Evolutionary conservation across 1,284 basidiomycete genomes (phyloP).

Genomic region (Malassezia brasiliensis): DNA sequence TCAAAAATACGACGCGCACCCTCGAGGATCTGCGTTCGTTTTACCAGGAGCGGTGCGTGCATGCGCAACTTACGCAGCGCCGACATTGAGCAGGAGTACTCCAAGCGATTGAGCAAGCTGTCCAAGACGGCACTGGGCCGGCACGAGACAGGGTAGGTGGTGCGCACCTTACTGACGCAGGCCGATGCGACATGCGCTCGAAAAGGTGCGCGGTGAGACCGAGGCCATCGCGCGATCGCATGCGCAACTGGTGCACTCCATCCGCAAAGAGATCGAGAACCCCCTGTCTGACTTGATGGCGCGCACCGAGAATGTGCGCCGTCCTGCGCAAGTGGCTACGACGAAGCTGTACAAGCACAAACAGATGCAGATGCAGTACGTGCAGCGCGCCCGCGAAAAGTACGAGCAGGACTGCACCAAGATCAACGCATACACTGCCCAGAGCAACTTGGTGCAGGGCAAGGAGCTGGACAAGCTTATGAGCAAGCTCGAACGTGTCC

Average conservation of each 20-base stretch:
- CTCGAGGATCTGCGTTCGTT: conserved; percentile 75
- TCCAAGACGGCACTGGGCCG: conserved; percentile 67
- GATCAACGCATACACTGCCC: conserved; percentile 91
- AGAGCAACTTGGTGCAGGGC: conserved; percentile 83
- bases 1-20: conserved; percentile 73
- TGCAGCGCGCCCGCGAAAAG: conserved; percentile 66
- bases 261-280: conserved; percentile 67
- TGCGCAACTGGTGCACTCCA: conserved; percentile 61
- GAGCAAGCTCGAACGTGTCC: conserved; percentile 74
- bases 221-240: conserved; percentile 69
- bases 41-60: conserved; percentile 66
- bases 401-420: conserved; percentile 88
- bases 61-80: conserved; percentile 53
- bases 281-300: conserved; percentile 38
- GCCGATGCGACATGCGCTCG: conserved; percentile 66
- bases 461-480: conserved; percentile 84
- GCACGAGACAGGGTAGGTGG: conserved; percentile 73
- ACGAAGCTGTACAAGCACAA: conserved; percentile 46
- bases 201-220: conserved; percentile 70
- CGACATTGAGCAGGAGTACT: conserved; percentile 85
- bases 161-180: conserved; percentile 52
- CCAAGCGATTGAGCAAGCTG: conserved; percentile 72
- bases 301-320: conserved; percentile 27
- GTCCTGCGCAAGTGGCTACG: conserved; percentile 25
- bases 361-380: conserved; percentile 43